These are phyloP conservation scores for Clitoria ternatea DNA, from an alignment of 306 rosid genomes.

Conservation along the genomic window DNA sequence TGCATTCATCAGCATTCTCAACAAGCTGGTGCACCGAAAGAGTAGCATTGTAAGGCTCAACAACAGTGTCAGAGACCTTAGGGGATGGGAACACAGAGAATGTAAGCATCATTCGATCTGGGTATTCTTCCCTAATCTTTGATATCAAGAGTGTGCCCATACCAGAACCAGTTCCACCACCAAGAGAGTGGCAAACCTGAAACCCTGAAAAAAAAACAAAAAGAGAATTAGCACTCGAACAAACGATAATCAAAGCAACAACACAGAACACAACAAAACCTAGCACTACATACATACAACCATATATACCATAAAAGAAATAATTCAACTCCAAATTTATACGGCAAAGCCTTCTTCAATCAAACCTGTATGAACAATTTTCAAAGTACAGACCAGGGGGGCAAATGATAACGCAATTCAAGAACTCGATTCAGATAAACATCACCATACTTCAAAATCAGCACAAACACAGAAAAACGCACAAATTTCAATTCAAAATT, in stretches of 20 bases:
- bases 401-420: too few species aligned
- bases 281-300: too few species aligned
- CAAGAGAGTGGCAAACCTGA: slow-evolving; percentile 66
- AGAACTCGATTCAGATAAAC: not conserved
- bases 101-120: slow-evolving; percentile 63
- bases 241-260: not conserved
- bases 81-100: slow-evolving; percentile 66
- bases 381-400: not conserved
- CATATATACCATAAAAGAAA: too few species aligned
- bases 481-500: not conserved
- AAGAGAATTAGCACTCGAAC: not conserved
- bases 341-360: too few species aligned
- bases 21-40: slow-evolving; percentile 63
- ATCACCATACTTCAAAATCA: not conserved
- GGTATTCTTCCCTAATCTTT: slow-evolving; percentile 65
- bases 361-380: too few species aligned
- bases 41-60: slow-evolving; percentile 62
- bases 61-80: slow-evolving; percentile 60
- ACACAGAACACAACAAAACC: too few species aligned
- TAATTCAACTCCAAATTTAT: too few species aligned
- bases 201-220: slow-evolving; percentile 30
- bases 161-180: slow-evolving; percentile 67
- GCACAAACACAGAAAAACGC: not conserved
- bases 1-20: slow-evolving; percentile 65
- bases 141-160: slow-evolving; percentile 65